phyloP scores from a whole-genome alignment of 345 rosid genomes.

The Aurinia saxatilis region DNA sequence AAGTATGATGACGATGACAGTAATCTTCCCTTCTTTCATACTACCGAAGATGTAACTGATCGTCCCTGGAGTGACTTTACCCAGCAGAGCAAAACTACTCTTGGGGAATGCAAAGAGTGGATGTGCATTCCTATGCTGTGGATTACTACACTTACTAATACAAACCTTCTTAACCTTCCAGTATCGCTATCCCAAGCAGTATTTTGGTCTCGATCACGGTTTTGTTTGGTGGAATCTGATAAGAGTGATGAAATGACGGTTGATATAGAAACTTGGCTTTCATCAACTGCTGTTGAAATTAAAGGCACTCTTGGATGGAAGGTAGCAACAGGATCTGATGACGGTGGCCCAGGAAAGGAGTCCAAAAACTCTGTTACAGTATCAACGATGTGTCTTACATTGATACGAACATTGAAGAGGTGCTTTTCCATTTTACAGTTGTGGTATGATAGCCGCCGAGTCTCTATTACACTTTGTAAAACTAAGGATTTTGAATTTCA shows the following conservation, averaged over 20 bases:
- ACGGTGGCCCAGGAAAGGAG: conserved; percentile 71
- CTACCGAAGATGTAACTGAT: conserved; percentile 39
- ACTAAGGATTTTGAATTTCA: conserved; percentile 16
- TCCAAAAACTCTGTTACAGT: conserved; percentile 78
- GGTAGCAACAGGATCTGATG: conserved; percentile 87
- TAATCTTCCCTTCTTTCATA: conserved; percentile 31
- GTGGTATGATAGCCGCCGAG: neutral
- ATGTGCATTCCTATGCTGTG: conserved; percentile 94
- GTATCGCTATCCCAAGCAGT: conserved; percentile 77
- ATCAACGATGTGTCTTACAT: conserved; percentile 58
- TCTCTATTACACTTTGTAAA: conserved; percentile 1
- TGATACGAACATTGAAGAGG: conserved; percentile 78
- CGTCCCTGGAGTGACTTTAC: conserved; percentile 66
- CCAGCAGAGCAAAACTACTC: conserved; percentile 51
- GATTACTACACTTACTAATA: conserved; percentile 70
- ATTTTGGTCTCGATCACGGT: conserved; percentile 86
- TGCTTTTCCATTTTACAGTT: conserved; percentile 21
- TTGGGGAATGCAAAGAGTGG: conserved; percentile 62
- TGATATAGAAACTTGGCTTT: conserved; percentile 66
- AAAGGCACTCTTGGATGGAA: conserved; percentile 84
- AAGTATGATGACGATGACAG: conserved; percentile 41
- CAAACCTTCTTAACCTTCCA: conserved; percentile 56
- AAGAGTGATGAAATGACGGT: conserved; percentile 50
- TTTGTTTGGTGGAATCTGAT: conserved; percentile 78
- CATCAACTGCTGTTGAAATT: conserved; percentile 58